A percentile compares a stretch with the other conserved stretches of the same genome.
Conservation (phyloP, 148 eudicot genomes). For the Vaccinium vitisidaea region DNA sequence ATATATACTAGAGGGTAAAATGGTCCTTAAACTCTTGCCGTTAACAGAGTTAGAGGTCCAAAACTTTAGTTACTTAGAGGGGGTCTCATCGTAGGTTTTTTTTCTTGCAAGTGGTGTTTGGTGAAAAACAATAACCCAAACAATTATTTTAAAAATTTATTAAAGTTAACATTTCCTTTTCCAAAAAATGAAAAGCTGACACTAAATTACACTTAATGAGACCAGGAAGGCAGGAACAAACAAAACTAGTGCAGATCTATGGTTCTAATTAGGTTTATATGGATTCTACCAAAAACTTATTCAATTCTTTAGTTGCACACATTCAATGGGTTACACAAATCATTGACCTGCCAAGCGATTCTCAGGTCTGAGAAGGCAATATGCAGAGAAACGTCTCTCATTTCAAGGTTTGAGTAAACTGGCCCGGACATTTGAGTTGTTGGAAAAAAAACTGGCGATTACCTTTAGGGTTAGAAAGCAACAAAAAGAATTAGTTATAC, state of each 20-base stretch:
- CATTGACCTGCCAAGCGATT: slow-evolving; percentile 1
- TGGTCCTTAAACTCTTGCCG: no score
- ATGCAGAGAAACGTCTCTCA: no score
- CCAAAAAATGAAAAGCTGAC: background rate
- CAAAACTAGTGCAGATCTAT: background rate
- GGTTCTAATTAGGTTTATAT: background rate
- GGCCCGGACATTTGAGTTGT: no score
- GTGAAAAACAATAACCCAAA: no score
- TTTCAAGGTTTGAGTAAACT: no score
- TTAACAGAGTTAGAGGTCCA: no score
- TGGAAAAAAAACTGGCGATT: background rate
- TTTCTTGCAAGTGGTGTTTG: no score
- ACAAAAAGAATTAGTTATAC: background rate
- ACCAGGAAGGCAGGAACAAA: background rate
- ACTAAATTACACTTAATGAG: background rate
- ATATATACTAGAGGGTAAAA: no score
- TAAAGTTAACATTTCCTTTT: background rate
- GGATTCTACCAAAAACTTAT: background rate
- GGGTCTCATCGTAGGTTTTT: no score
- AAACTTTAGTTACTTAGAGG: no score
- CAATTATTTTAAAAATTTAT: no score
- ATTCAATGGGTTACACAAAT: background rate
- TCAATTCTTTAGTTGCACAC: background rate
- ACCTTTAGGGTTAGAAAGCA: background rate
- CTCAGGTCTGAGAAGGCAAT: background rate